Base-by-base conservation (phyloP, 2,329 filamentous ascomycete genomes). In the Fusarium piperis region DNA sequence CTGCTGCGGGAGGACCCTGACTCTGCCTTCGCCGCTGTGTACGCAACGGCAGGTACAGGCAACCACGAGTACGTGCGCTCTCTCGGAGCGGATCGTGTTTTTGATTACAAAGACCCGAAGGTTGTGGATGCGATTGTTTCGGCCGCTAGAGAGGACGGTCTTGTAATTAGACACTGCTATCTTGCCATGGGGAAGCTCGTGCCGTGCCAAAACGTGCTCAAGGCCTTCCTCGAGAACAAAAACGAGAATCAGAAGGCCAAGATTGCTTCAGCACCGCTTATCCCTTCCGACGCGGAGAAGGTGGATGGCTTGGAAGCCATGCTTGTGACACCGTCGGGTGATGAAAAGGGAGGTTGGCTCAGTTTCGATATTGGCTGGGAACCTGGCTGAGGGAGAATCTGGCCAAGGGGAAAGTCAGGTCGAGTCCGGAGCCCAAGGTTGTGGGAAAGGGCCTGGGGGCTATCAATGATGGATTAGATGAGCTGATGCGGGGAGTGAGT, bases 331-430 rank as follows among this genome's bases (percentile, higher is more conserved):
- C 82, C 83, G 6, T 81, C 83, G 2, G 62, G 36, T 60, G 78
- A 69, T 0, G 80, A 83, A 67, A 67, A 32, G 20, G 76, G 70
- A 80, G 81, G 20, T 23, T 82, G 59, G 75, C 61, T 12, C 80
- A 84, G 60, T 84, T 84, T 53, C 73, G 55, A 28, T 83, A 81
- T 33, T 83, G 81, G 80, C 70, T 85, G n/a, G 80, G 80, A 30
- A 79, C 74, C 8, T 84, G 79, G 77, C 30, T 81, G 52, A 78
- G 74, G 26, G 73, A 79, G 30, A 80, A 77, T 6, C 57, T 84
- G 52, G 71, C 57, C 2, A 79, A 77, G 10, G 76, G 78, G 2
- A 56, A 36, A 0, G 79, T 85, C 11, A 78, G 46, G 26, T 82
- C 83, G 6, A 84, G 83, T 60, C 83, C 83, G 3, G 77, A 81